A percentile compares a stretch with the other conserved stretches of the same genome.
These are phyloP conservation scores for Coleophoma cylindrospora DNA, from an alignment of 2,329 filamentous ascomycete genomes.

Conservation along the genomic window DNA sequence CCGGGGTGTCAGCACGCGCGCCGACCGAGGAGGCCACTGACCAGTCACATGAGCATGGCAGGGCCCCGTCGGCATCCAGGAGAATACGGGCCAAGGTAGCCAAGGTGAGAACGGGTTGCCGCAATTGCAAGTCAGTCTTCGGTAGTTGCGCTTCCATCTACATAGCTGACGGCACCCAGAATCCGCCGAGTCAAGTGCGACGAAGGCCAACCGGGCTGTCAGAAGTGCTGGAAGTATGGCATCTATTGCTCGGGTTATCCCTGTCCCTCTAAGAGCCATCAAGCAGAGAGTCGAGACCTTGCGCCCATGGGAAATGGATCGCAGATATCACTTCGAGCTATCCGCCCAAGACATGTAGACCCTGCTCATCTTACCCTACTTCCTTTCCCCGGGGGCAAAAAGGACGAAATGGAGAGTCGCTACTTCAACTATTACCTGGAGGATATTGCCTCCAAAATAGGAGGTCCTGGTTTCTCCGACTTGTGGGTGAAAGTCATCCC, in stretches of 20 bases:
- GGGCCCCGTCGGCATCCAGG: background rate
- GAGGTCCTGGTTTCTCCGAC: slow-evolving; percentile 7
- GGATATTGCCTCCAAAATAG: slow-evolving; percentile 7
- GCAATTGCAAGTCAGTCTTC: background rate
- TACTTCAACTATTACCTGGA: slow-evolving; percentile 15
- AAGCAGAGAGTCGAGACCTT: too few species aligned
- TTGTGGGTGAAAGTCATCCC: slow-evolving; percentile 14
- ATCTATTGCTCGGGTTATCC: background rate
- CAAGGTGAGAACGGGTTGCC: background rate
- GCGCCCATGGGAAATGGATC: too few species aligned
- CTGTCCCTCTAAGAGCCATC: background rate
- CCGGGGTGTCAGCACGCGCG: too few species aligned
- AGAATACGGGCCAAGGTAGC: background rate
- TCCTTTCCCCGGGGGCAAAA: too few species aligned
- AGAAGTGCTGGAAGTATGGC: background rate
- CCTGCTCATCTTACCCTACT: too few species aligned
- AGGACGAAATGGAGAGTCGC: slow-evolving; percentile 4
- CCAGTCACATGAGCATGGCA: too few species aligned
- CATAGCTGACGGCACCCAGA: background rate
- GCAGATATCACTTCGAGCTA: too few species aligned
- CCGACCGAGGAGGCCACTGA: too few species aligned
- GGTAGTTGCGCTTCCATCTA: background rate
- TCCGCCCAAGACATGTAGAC: too few species aligned
- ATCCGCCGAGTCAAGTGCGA: background rate
- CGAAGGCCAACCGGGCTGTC: background rate